Conservation (phyloP, 345 rosid genomes). For the Punica granatum region DNA sequence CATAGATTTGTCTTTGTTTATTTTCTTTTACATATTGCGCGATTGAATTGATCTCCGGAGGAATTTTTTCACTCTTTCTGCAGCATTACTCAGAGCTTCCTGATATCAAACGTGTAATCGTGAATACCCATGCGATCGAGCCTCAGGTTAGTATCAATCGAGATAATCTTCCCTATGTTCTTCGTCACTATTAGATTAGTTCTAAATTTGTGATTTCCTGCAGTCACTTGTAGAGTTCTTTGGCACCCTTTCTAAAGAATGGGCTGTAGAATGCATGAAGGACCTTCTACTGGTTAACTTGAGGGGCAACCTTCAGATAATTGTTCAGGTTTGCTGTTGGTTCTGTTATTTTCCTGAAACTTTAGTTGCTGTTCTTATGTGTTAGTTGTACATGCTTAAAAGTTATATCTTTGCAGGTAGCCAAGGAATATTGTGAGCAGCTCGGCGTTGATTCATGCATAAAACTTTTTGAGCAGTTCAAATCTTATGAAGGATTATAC, state of each 20-base stretch:
- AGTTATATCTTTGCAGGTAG: slow-evolving; percentile 47
- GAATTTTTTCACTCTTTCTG: slow-evolving; percentile 19
- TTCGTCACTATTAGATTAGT: neutral
- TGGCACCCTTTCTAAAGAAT: slow-evolving; percentile 93
- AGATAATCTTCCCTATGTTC: slow-evolving; percentile 12
- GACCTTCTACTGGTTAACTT: slow-evolving; percentile 89
- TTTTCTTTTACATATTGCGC: neutral
- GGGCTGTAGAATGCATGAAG: slow-evolving; percentile 99
- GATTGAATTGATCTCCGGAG: neutral
- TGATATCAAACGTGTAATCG: slow-evolving; percentile 97
- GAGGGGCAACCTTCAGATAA: slow-evolving; percentile 96
- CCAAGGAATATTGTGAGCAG: slow-evolving; percentile 98
- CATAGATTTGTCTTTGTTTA: slow-evolving; percentile 4
- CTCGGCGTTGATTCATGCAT: slow-evolving; percentile 92
- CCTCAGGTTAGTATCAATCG: slow-evolving; percentile 62
- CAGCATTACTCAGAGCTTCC: slow-evolving; percentile 97
- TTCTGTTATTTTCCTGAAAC: slow-evolving; percentile 9
- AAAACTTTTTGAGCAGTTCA: slow-evolving; percentile 94
- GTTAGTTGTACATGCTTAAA: slow-evolving; percentile 11
- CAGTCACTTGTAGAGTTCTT: slow-evolving; percentile 98
- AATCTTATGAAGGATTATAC: slow-evolving; percentile 96
- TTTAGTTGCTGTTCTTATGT: neutral
- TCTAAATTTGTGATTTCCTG: slow-evolving; percentile 12
- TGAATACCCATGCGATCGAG: slow-evolving; percentile 99
- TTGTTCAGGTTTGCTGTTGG: slow-evolving; percentile 55